Evolutionary conservation across 2,329 filamentous ascomycete genomes (phyloP).

Genomic region (Xenoacremonium recifei): DNA sequence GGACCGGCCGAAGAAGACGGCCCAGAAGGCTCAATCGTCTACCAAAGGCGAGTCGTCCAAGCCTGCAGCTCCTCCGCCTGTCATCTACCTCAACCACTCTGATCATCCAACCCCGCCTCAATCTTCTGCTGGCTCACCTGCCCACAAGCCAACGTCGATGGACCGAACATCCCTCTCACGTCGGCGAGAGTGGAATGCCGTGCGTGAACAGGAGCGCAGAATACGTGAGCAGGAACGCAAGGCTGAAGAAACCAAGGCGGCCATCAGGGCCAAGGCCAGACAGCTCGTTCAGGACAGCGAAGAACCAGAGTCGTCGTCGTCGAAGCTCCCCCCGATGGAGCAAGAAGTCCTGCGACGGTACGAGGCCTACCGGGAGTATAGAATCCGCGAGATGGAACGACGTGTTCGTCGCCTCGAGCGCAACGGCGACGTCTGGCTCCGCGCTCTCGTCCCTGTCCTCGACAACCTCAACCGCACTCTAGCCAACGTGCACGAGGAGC

Average conservation of each 20-base stretch:
- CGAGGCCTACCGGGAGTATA: slow-evolving; percentile 40
- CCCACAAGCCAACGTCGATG: slow-evolving; percentile 17
- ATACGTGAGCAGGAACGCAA: slow-evolving; percentile 26
- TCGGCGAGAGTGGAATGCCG: slow-evolving; percentile 33
- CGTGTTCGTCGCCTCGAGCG: slow-evolving; percentile 46
- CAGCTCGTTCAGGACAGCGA: slow-evolving; percentile 19
- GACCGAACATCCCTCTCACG: slow-evolving; percentile 31
- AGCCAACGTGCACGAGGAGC: slow-evolving; percentile 15
- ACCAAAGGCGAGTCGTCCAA: slow-evolving; percentile 2
- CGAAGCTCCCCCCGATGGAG: slow-evolving; percentile 21
- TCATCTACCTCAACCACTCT: slow-evolving; percentile 14
- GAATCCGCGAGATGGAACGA: slow-evolving; percentile 46
- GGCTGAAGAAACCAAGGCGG: slow-evolving; percentile 16
- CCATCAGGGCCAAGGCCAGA: slow-evolving; percentile 19
- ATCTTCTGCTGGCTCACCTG: slow-evolving; percentile 28
- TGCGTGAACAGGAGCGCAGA: slow-evolving; percentile 26
- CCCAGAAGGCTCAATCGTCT: slow-evolving; percentile 3
- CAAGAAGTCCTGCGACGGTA: slow-evolving; percentile 37
- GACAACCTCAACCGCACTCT: slow-evolving; percentile 42
- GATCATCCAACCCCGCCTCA: slow-evolving; percentile 30
- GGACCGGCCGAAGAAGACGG: background rate
- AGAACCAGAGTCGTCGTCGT: slow-evolving; percentile 21
- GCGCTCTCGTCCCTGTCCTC: slow-evolving; percentile 44
- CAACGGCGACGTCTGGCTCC: slow-evolving; percentile 45
- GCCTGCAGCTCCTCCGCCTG: slow-evolving; percentile 8